A percentile compares a stretch with the other conserved stretches of the same genome.
Evolutionary conservation across 2,329 filamentous ascomycete species (phyloP).

Genomic region (Teratosphaeria viscida): DNA sequence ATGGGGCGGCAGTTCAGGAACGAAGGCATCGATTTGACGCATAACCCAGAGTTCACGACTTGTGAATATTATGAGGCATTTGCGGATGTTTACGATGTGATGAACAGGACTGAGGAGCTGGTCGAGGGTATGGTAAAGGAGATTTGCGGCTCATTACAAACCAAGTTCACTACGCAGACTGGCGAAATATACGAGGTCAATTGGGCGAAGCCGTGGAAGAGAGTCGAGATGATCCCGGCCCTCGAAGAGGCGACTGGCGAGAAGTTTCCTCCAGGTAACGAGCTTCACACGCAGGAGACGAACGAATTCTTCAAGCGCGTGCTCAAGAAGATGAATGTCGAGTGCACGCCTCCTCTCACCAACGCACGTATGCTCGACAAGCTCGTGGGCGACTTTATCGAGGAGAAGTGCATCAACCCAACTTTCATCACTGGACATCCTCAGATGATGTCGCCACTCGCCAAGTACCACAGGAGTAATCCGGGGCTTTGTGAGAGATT

Average conservation of each 20-base stretch:
- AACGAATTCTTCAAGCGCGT: conserved; percentile 76
- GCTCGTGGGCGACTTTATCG: conserved; percentile 81
- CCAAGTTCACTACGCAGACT: conserved; percentile 69
- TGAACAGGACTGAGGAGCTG: conserved; percentile 86
- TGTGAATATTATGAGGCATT: conserved; percentile 95
- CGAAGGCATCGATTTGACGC: conserved; percentile 80
- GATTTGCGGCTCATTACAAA: conserved; percentile 53
- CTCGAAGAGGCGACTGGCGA: conserved; percentile 83
- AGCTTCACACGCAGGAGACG: conserved; percentile 82
- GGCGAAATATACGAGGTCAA: conserved; percentile 86
- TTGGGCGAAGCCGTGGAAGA: conserved; percentile 90
- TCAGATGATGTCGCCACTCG: conserved; percentile 81
- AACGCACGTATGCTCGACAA: conserved; percentile 96
- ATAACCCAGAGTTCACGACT: conserved; percentile 97
- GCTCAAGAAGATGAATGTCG: conserved; percentile 80
- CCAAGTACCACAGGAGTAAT: conserved; percentile 80
- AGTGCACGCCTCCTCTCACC: conserved; percentile 81
- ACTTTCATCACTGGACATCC: conserved; percentile 82
- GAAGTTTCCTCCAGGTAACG: conserved; percentile 82
- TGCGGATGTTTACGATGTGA: conserved; percentile 75
- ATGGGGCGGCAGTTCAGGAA: conserved; percentile 94
- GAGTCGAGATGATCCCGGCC: conserved; percentile 90
- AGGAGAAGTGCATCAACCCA: conserved; percentile 86
- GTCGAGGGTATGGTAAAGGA: conserved; percentile 83
- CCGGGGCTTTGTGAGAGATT: conserved; percentile 91